phyloP scores from a whole-genome alignment of 352 stramenopile species.

The Pythium scleroteichum region DNA sequence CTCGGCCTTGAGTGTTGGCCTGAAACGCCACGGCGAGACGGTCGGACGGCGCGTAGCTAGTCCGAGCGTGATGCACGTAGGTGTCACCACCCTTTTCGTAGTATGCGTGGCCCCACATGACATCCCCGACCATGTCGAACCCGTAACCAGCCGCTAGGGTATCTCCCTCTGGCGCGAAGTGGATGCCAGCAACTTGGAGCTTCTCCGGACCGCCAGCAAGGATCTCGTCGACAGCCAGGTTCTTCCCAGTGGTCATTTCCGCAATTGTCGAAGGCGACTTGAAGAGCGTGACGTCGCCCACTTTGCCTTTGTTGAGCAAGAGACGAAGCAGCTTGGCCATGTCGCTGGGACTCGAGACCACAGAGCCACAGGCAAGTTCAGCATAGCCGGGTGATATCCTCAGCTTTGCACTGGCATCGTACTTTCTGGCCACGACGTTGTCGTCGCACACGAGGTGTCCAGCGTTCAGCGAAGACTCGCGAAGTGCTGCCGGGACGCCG shows the following conservation, averaged over 20 bases:
- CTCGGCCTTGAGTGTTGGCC: constrained; percentile 47
- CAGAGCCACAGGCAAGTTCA: constrained; percentile 39
- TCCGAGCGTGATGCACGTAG: constrained; percentile 44
- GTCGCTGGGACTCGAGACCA: constrained; percentile 52
- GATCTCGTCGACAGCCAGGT: constrained; percentile 31
- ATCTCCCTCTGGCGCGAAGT: constrained; percentile 47
- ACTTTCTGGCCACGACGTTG: constrained; percentile 42
- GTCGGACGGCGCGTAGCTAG: constrained; percentile 41
- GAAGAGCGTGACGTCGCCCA: constrained; percentile 46
- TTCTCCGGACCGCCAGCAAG: constrained; percentile 25
- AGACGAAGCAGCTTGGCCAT: constrained; percentile 51
- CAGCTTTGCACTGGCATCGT: constrained; percentile 21
- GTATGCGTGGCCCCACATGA: constrained; percentile 61
- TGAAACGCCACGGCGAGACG: constrained; percentile 53
- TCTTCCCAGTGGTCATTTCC: constrained; percentile 65
- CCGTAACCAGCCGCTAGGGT: constrained; percentile 61
- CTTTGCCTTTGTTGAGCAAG: constrained; percentile 60
- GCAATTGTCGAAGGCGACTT: constrained; percentile 36
- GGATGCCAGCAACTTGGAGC: constrained; percentile 24
- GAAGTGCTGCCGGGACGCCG: neutral
- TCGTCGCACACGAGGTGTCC: constrained; percentile 56
- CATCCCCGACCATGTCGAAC: constrained; percentile 51
- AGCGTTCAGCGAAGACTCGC: constrained; percentile 15
- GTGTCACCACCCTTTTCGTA: constrained; percentile 65
- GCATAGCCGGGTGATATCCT: constrained; percentile 22